A percentile compares a stretch with the other conserved stretches of the same genome.
These are phyloP conservation scores for Aspergillus alliaceus DNA, from an alignment of 2,329 filamentous ascomycete species.

Conservation along the genomic window DNA sequence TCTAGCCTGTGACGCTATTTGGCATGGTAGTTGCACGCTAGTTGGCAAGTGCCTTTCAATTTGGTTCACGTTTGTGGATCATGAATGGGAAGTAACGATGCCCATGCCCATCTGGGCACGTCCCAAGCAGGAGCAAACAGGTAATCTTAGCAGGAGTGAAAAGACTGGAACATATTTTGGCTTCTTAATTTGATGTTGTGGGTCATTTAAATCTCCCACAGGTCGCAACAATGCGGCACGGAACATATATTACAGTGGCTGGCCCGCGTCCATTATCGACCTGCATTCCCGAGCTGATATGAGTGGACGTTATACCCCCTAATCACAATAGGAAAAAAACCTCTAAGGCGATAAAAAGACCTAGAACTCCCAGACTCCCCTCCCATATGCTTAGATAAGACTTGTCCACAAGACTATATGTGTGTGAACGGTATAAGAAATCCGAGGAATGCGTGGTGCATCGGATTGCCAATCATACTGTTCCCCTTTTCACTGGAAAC, in stretches of 20 bases:
- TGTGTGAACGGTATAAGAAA: neutral
- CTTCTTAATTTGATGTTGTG: neutral
- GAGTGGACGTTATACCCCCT: neutral
- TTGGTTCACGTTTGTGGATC: neutral
- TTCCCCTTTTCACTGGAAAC: neutral
- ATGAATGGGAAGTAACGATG: neutral
- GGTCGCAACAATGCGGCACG: neutral
- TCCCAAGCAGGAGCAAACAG: neutral
- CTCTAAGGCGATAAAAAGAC: neutral
- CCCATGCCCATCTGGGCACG: neutral
- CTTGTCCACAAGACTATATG: constrained; percentile 2
- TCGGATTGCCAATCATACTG: constrained; percentile 3
- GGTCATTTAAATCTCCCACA: neutral
- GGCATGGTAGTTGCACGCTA: constrained; percentile 20
- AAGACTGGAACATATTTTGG: neutral
- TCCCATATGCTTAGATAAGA: neutral
- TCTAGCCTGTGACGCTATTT: constrained; percentile 7
- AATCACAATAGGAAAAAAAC: neutral
- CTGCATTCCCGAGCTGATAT: constrained; percentile 17
- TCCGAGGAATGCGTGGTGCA: constrained; percentile 2
- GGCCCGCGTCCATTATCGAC: constrained; percentile 5
- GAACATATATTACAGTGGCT: constrained; percentile 16
- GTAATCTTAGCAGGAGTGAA: neutral
- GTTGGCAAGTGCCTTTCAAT: neutral
- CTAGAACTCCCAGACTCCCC: neutral